Conservation (phyloP, 805 yeast genomes). For the Zygotorulaspora danielsina region DNA sequence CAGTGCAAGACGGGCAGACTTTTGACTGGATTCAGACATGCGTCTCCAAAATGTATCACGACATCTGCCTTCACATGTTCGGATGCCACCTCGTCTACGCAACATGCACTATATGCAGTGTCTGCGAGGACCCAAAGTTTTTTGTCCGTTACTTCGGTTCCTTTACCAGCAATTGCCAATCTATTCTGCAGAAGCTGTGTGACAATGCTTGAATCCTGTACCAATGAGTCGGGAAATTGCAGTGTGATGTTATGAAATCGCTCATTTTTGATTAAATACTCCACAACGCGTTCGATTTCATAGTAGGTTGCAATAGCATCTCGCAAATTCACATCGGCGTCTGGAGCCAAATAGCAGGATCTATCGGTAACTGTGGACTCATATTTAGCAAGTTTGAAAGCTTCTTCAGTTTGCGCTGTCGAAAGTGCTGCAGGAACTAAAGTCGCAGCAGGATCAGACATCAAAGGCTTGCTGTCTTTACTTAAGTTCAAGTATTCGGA, state of each 20-base stretch:
- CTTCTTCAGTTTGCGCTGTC: slow-evolving; percentile 61
- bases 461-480: too few relatives aligned
- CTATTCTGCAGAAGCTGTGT: slow-evolving; percentile 48
- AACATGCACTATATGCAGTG: slow-evolving; percentile 91
- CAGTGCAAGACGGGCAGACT: slow-evolving; percentile 73
- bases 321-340: slow-evolving; percentile 28
- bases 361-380: slow-evolving; percentile 28
- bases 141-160: slow-evolving; percentile 19
- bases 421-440: slow-evolving; percentile 67
- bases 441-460: slow-evolving; percentile 3
- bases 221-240: slow-evolving; percentile 83
- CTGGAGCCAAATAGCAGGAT: slow-evolving; percentile 30
- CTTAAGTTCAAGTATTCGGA: too few relatives aligned
- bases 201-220: slow-evolving; percentile 74
- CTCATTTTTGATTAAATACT: slow-evolving; percentile 36
- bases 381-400: slow-evolving; percentile 47
- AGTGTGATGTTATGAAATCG: slow-evolving; percentile 58
- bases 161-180: slow-evolving; percentile 18
- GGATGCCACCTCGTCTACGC: slow-evolving; percentile 96
- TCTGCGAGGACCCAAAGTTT: slow-evolving; percentile 85
- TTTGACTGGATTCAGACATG: slow-evolving; percentile 79
- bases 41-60: slow-evolving; percentile 91
- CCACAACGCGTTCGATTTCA: slow-evolving; percentile 45
- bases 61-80: slow-evolving; percentile 83
- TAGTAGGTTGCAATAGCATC: slow-evolving; percentile 49